A percentile compares a stretch with the other conserved stretches of the same genome.
These are phyloP conservation scores for Solanum hybrid DNA, from an alignment of 305 asterid species.

Conservation along the genomic window DNA sequence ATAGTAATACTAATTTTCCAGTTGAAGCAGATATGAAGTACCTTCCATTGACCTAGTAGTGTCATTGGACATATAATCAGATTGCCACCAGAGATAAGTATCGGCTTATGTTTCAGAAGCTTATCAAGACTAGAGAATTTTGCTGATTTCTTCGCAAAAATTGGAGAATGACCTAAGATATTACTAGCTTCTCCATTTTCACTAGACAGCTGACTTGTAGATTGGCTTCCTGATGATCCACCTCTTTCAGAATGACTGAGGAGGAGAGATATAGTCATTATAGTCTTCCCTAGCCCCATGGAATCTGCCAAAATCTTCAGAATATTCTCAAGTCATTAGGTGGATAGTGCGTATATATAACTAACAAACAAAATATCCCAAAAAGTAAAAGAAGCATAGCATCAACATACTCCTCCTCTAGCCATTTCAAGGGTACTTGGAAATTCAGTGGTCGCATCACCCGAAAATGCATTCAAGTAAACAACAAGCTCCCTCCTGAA, in stretches of 20 bases:
- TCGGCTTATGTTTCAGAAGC: slow-evolving; percentile 45
- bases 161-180: slow-evolving; percentile 40
- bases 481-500: slow-evolving; percentile 72
- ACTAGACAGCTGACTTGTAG: slow-evolving; percentile 30
- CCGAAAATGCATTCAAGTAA: slow-evolving; percentile 83
- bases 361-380: background rate
- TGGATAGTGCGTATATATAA: background rate
- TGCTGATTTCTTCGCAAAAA: slow-evolving; percentile 36
- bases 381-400: slow-evolving; percentile 11
- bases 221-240: slow-evolving; percentile 38
- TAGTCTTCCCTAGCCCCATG: slow-evolving; percentile 99
- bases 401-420: slow-evolving; percentile 92
- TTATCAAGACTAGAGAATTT: slow-evolving; percentile 61
- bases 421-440: slow-evolving; percentile 94
- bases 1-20: background rate
- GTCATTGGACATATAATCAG: slow-evolving; percentile 96
- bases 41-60: slow-evolving; percentile 98
- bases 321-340: slow-evolving; percentile 18
- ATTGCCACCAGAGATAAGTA: slow-evolving; percentile 67
- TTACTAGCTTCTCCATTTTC: slow-evolving; percentile 34
- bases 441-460: slow-evolving; percentile 81
- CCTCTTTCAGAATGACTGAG: slow-evolving; percentile 61
- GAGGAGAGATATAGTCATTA: slow-evolving; percentile 92
- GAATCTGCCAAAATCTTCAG: slow-evolving; percentile 95
- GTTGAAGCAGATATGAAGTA: slow-evolving; percentile 17